Evolutionary conservation across 768 basidiomycete genomes (phyloP), one percentile per base, ranked within the genome.

Genomic region (Roridomyces roridus): DNA sequence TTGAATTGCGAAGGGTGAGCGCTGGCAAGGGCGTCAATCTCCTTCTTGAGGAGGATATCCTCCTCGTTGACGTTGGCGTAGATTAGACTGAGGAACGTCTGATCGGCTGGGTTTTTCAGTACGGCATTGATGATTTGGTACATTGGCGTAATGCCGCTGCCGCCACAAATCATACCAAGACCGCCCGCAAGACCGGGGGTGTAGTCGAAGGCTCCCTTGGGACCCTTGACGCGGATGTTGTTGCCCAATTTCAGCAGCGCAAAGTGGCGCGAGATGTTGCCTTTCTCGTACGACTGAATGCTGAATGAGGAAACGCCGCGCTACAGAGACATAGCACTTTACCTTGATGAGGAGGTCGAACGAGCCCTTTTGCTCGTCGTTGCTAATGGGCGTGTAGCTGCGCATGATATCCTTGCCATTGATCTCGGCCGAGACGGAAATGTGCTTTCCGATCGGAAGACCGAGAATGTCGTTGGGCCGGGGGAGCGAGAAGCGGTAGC

Each of bases 61-160:
- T 95, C 91, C 55, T 80, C 70, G 74, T 88, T 90, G 61, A 98
- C 95, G 75, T 99, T 99, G 64, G 97, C 97, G 74, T 98, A 98
- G 70, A 99, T 92, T 68, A 99, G 85, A 63, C 82, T 84, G 67
- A 98, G 74, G 64, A 80, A 85, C 36, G 96, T 98, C 59, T 69
- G 78, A 81, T 99, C 97, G 40, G 76, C 70, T n/a, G 92, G 87
- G 73, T 95, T 94, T 74, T 91, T 89, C 70, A 98, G 84, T 12
- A 88, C 85, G n/a, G 96, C 92, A 59, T 91, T 89, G 74, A 98
- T 90, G 80, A 99, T 92, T 71, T 99, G 96, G 66, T 97, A 88
- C 96, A 98, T 98, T 68, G 97, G 97, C 0, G 97, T 96, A 72
- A 99, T 96, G 52, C 97, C 97, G 3, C 97, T 98, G 34, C 97